Evolutionary conservation across 257 asterid genomes (phyloP).

Genomic region (Coffea canephora): DNA sequence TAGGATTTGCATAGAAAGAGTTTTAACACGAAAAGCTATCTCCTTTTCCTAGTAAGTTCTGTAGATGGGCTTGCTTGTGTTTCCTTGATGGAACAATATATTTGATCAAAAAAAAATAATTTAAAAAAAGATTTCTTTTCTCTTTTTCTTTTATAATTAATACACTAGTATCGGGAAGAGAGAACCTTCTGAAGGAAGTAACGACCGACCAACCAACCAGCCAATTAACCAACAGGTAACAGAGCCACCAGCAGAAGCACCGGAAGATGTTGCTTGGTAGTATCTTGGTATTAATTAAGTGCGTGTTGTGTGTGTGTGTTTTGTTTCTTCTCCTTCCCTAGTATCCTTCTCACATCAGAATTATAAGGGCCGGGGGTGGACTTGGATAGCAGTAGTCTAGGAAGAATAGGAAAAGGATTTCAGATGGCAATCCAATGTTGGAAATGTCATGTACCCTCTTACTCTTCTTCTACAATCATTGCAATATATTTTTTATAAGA

Average conservation of each 20-base stretch:
- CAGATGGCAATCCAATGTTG: background rate
- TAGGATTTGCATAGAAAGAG: slow-evolving; percentile 7
- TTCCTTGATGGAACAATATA: slow-evolving; percentile 8
- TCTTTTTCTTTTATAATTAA: background rate
- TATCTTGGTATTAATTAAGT: background rate
- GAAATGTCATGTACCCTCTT: background rate
- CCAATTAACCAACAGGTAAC: slow-evolving; percentile 2
- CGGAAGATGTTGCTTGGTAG: background rate
- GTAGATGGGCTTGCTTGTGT: slow-evolving; percentile 16
- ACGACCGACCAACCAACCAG: slow-evolving; percentile 9
- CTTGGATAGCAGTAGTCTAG: slow-evolving; percentile 13
- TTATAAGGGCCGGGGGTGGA: slow-evolving; percentile 17
- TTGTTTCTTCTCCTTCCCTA: slow-evolving; percentile 2
- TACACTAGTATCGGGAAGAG: background rate
- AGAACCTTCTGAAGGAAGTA: slow-evolving; percentile 30
- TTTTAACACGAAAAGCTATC: slow-evolving; percentile 29
- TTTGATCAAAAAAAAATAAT: background rate
- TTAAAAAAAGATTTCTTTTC: background rate
- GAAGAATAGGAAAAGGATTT: slow-evolving; percentile 5
- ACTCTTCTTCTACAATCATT: background rate
- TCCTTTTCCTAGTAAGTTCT: background rate
- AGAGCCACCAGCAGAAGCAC: background rate
- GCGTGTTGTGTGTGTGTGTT: slow-evolving; percentile 12
- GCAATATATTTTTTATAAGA: background rate
- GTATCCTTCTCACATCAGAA: background rate